A percentile compares a stretch with the other conserved stretches of the same genome.
phyloP scores from a whole-genome alignment of 805 yeast species.

The Yarrowia deformans region DNA sequence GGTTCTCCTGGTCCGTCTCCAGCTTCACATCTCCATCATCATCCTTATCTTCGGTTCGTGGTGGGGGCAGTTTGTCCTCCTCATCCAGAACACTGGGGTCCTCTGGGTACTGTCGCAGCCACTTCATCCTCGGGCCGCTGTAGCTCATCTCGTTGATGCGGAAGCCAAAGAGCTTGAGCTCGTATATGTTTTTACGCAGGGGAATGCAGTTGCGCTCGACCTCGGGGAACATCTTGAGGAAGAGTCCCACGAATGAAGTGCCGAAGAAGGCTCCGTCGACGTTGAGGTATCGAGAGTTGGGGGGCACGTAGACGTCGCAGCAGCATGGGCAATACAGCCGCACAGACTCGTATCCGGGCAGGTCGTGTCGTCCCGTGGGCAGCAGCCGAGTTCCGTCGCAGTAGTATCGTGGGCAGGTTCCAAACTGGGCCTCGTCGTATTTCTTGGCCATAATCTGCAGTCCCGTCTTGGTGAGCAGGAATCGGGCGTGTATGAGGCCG shows the following conservation, averaged over 20 bases:
- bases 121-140: constrained; percentile 93
- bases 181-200: constrained; percentile 59
- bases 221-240: constrained; percentile 90
- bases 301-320: constrained; percentile 87
- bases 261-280: constrained; percentile 98
- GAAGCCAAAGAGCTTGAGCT: constrained; percentile 87
- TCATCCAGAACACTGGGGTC: constrained; percentile 68
- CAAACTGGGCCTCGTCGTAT: constrained; percentile 87
- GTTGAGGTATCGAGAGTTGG: constrained; percentile 82
- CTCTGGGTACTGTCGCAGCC: constrained; percentile 84
- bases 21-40: constrained; percentile 34
- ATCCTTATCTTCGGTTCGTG: constrained; percentile 31
- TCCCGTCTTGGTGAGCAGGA: constrained; percentile 87
- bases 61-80: constrained; percentile 41
- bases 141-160: constrained; percentile 73
- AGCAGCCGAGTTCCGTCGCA: constrained; percentile 90
- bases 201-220: constrained; percentile 76
- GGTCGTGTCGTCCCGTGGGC: constrained; percentile 91
- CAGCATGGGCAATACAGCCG: constrained; percentile 94
- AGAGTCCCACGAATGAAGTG: constrained; percentile 91
- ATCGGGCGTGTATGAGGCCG: constrained; percentile 94
- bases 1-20: constrained; percentile 37
- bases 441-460: constrained; percentile 86
- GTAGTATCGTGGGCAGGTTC: constrained; percentile 85
- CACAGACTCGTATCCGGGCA: constrained; percentile 91